A percentile compares a stretch with the other conserved stretches of the same genome.
These are phyloP conservation scores for Xylaria sp. DNA, from an alignment of 2,329 filamentous ascomycete genomes.

Conservation along the genomic window DNA sequence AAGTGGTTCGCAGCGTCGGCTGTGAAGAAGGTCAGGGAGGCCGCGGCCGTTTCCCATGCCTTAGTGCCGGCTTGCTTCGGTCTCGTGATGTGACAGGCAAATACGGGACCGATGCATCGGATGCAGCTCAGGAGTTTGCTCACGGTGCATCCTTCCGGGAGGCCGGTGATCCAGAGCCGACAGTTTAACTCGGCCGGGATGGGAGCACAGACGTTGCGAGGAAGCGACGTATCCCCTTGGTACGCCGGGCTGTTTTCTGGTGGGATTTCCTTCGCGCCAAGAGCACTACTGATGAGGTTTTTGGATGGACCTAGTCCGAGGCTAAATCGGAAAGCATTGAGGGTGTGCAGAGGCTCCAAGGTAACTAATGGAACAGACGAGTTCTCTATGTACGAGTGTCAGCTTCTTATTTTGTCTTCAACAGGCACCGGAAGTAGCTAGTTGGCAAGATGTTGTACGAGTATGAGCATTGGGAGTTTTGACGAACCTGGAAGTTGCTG, in stretches of 20 bases:
- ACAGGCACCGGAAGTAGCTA: background rate
- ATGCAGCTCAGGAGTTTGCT: slow-evolving; percentile 13
- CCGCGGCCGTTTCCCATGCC: slow-evolving; percentile 17
- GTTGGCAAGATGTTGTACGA: background rate
- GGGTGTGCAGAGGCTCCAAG: background rate
- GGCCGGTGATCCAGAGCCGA: slow-evolving; percentile 32
- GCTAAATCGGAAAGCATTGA: slow-evolving; percentile 8
- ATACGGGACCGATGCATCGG: slow-evolving; percentile 22
- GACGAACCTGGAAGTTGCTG: slow-evolving; percentile 7
- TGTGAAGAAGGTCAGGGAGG: slow-evolving; percentile 33
- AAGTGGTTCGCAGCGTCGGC: slow-evolving; percentile 25
- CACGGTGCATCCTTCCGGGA: slow-evolving; percentile 16
- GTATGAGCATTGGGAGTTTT: background rate
- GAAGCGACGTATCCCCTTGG: background rate
- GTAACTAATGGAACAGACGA: background rate
- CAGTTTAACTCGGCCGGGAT: slow-evolving; percentile 19
- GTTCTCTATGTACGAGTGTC: background rate
- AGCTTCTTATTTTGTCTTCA: background rate
- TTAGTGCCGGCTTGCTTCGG: background rate
- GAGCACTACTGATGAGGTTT: slow-evolving; percentile 26
- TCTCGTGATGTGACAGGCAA: slow-evolving; percentile 12
- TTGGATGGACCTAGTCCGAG: slow-evolving; percentile 18
- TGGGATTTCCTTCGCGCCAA: background rate
- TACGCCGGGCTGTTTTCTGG: background rate
- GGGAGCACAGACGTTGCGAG: background rate